Percentiles rank a stretch among this genome's conserved stretches.
phyloP scores from a whole-genome alignment of 371 early-diverging fungal species.

The Mortierella sp. region DNA sequence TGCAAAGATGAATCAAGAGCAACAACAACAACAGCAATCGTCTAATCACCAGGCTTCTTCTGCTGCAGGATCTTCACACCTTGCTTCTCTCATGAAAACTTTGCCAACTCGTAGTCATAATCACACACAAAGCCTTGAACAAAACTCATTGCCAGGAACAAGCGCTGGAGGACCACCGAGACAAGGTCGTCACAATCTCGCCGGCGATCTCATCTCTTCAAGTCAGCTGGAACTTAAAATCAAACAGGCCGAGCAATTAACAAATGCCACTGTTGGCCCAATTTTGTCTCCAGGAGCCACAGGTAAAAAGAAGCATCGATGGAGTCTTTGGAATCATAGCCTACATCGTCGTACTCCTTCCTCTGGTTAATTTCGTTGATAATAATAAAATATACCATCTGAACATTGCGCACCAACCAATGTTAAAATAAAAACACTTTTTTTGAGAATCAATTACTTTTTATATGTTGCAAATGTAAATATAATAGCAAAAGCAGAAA shows the following conservation, averaged over 20 bases:
- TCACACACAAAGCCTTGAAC: neutral
- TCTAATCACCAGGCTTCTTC: slow-evolving; percentile 4
- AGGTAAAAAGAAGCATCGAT: slow-evolving; percentile 43
- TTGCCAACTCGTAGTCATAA: neutral
- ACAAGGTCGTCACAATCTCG: slow-evolving; percentile 24
- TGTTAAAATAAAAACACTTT: too few species aligned
- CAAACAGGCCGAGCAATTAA: slow-evolving; percentile 40
- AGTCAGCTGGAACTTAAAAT: slow-evolving; percentile 44
- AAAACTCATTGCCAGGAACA: slow-evolving; percentile 1
- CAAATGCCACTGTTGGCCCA: slow-evolving; percentile 21
- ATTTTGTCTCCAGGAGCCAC: neutral
- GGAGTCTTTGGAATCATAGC: slow-evolving; percentile 38
- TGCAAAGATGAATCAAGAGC: slow-evolving; percentile 5
- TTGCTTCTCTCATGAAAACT: neutral
- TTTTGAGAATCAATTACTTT: too few species aligned
- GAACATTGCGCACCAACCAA: too few species aligned
- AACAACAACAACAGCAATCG: slow-evolving; percentile 1
- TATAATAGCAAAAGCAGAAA: too few species aligned
- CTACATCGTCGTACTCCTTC: slow-evolving; percentile 18
- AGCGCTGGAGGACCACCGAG: slow-evolving; percentile 2
- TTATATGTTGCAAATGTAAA: too few species aligned
- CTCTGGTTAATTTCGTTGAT: slow-evolving; percentile 13
- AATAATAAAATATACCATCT: too few species aligned
- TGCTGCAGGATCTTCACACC: neutral
- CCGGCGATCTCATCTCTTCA: slow-evolving; percentile 47